These are phyloP conservation scores for Acrasis kona DNA, from an alignment of 78 protist genomes.

Conservation along the genomic window DNA sequence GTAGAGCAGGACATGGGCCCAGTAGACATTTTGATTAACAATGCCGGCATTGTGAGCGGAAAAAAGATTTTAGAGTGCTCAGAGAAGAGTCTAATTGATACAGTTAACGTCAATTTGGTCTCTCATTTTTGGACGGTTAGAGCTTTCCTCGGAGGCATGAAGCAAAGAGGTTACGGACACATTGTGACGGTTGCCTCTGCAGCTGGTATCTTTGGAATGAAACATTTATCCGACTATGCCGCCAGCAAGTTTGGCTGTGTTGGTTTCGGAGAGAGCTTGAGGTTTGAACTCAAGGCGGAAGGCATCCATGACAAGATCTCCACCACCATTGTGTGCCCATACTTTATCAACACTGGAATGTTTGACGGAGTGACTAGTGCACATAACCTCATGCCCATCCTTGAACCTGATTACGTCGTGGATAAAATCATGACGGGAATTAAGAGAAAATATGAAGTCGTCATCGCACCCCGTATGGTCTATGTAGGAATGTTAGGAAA, in stretches of 20 bases:
- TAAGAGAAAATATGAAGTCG: not conserved
- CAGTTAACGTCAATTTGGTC: conserved; percentile 23
- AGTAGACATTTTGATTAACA: conserved; percentile 19
- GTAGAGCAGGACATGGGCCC: conserved; percentile 4
- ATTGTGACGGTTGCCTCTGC: conserved; percentile 33
- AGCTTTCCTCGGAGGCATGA: conserved; percentile 38
- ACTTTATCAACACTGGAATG: conserved; percentile 36
- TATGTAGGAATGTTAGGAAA: no score
- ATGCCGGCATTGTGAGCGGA: conserved; percentile 37
- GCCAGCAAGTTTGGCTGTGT: conserved; percentile 29
- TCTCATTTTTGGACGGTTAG: conserved; percentile 34
- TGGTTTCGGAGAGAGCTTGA: conserved; percentile 20
- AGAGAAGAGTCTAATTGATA: not conserved
- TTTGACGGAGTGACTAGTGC: conserved; percentile 10
- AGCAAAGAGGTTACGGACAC: conserved; percentile 12
- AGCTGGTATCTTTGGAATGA: conserved; percentile 17
- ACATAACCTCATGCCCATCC: conserved; percentile 16
- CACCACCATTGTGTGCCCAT: conserved; percentile 22
- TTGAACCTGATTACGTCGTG: conserved; percentile 18
- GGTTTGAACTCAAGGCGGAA: conserved; percentile 5
- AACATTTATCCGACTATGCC: conserved; percentile 22
- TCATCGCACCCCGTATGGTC: not conserved
- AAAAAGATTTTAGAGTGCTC: not conserved
- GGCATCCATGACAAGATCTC: not conserved
- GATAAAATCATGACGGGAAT: not conserved